Conservation (phyloP, 1,284 basidiomycete genomes). For the Chalciporus piperatoides region DNA sequence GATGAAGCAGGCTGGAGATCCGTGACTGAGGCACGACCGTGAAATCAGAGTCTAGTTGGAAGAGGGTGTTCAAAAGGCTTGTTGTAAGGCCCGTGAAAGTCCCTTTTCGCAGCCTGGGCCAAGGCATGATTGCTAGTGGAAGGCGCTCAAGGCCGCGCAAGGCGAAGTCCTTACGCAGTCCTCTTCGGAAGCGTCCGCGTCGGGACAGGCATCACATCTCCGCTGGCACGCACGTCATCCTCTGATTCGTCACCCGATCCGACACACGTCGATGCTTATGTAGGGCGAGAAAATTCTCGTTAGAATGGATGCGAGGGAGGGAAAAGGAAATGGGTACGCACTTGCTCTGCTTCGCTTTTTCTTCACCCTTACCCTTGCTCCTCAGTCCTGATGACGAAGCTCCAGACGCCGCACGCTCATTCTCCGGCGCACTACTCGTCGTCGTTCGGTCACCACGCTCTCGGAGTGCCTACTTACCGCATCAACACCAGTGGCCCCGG, state of each 20-base stretch:
- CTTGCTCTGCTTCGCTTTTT: conserved; percentile 38
- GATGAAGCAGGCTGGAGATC: no score
- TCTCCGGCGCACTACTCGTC: conserved; percentile 30
- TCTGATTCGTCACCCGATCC: conserved; percentile 42
- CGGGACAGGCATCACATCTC: conserved; percentile 33
- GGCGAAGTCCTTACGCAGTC: conserved; percentile 38
- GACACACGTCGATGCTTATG: conserved; percentile 46
- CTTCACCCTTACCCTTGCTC: conserved; percentile 26
- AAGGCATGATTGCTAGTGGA: no score
- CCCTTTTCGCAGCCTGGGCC: no score
- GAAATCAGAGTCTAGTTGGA: no score
- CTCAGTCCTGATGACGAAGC: conserved; percentile 26
- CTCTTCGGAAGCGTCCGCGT: conserved; percentile 43
- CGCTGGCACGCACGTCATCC: conserved; percentile 24
- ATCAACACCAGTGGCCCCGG: conserved; percentile 1
- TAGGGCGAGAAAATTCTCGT: not conserved
- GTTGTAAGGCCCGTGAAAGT: no score
- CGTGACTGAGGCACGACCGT: no score
- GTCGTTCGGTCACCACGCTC: conserved; percentile 42
- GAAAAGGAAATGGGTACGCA: conserved; percentile 20
- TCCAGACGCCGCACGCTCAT: conserved; percentile 24
- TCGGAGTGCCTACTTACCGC: conserved; percentile 40
- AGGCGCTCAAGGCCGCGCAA: no score
- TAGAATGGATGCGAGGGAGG: not conserved
- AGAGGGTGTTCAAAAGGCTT: no score